Percentiles rank a stretch among this genome's conserved stretches.
phyloP scores from a whole-genome alignment of 2,329 filamentous ascomycete genomes.

The Dothideomycetes sp. region DNA sequence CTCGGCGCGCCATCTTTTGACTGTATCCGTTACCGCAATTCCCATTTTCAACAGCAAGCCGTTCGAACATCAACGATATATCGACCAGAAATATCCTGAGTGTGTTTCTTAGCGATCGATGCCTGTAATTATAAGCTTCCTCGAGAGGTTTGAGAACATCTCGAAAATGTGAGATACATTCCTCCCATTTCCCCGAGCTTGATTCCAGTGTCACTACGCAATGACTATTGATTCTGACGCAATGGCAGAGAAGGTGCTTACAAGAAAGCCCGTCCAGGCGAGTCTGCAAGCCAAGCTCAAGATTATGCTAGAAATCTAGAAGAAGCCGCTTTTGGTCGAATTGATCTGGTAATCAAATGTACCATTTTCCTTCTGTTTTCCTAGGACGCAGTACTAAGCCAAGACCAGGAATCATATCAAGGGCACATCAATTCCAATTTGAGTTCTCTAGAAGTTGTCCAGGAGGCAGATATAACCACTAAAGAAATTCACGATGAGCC shows the following conservation, averaged over 20 bases:
- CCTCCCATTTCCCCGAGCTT: neutral
- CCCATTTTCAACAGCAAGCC: too few species aligned
- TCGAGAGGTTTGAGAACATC: conserved; percentile 13
- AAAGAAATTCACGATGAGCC: too few species aligned
- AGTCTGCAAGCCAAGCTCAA: conserved; percentile 6
- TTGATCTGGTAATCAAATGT: conserved; percentile 1
- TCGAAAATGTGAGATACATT: conserved; percentile 6
- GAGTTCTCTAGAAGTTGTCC: too few species aligned
- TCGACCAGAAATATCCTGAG: too few species aligned
- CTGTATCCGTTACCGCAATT: too few species aligned
- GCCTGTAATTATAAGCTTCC: conserved; percentile 8
- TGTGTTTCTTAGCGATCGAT: too few species aligned
- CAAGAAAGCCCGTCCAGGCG: neutral
- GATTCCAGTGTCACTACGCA: neutral
- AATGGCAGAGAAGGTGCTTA: conserved; percentile 10
- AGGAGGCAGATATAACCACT: conserved; percentile 23
- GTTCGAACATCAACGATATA: too few species aligned
- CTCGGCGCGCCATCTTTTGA: too few species aligned
- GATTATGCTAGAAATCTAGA: conserved; percentile 7
- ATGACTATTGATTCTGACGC: neutral
- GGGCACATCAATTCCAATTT: too few species aligned
- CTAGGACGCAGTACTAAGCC: neutral
- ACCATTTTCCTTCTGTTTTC: neutral
- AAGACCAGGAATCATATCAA: too few species aligned
- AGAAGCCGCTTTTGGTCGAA: conserved; percentile 1